Base-by-base conservation (phyloP, 2,329 filamentous ascomycete genomes). In the Monilinia polystroma region DNA sequence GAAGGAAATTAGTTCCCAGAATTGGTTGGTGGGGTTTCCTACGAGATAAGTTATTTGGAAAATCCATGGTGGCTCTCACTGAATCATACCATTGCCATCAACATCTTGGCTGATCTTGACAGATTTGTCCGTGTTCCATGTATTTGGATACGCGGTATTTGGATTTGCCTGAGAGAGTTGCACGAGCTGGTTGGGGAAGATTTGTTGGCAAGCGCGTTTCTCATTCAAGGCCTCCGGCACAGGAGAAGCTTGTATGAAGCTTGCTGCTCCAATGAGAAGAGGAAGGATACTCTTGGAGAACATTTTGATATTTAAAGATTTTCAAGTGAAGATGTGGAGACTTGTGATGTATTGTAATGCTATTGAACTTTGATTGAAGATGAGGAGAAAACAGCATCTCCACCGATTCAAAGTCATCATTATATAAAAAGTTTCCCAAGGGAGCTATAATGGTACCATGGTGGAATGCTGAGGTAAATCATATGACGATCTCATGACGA, bases 131-230 rank as follows among this genome's bases (percentile, higher is more conserved):
- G 64, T 65, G 2, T 45, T 26, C 45, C 45, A 43, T 26, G 64
- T 63, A n/a, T 56, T 66, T 18, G 51, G n/a, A 14, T 43, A 63
- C 1, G 41, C 43, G 2, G 41, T 43, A 49, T 66, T 43, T 4
- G 64, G 58, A 29, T 56, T 63, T 18, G 49, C 57, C 12, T 66
- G 41, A 5, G 64, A 66, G 41, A 66, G 64, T 41, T 63, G 64
- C 2, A 66, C 32, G 5, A 66, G 41, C 45, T 54, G 58, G 38
- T 63, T 66, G 10, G 64, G 64, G 32, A 66, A 53, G 6, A 49
- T 16, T 18, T 26, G 20, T 11, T 23, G 35, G 32, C 64, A 66
- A 32, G 32, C 14, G 14, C 64, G 64, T 63, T 63, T 49, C 10
- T 66, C 56, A 18, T 20, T 66, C 41, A 53, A 41, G 23, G 1